These are phyloP conservation scores for Lobosporangium transversale DNA, from an alignment of 192 early-diverging fungal species.

Conservation along the genomic window DNA sequence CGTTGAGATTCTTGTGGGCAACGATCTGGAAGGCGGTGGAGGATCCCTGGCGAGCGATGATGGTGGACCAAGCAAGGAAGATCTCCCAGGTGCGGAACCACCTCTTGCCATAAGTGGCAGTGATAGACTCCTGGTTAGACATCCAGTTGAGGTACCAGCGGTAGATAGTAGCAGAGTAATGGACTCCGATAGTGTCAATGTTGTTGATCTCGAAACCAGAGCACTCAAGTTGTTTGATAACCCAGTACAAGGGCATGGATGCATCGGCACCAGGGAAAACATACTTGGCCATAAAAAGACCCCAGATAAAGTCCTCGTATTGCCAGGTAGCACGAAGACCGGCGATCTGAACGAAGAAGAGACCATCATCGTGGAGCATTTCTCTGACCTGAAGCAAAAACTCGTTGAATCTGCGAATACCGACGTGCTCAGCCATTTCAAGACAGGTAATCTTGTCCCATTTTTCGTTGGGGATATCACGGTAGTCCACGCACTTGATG, in stretches of 20 bases:
- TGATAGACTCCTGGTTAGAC: constrained; percentile 87
- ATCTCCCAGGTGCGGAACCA: constrained; percentile 96
- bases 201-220: constrained; percentile 94
- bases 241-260: constrained; percentile 96
- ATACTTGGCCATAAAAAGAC: constrained; percentile 99
- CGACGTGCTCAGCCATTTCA: constrained; percentile 99
- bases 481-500: constrained; percentile 96
- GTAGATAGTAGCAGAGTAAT: constrained; percentile 96
- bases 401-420: constrained; percentile 88
- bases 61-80: constrained; percentile 97
- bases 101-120: constrained; percentile 86
- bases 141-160: constrained; percentile 99
- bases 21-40: constrained; percentile 97
- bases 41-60: constrained; percentile 95
- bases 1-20: constrained; percentile 97
- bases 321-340: constrained; percentile 83
- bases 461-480: constrained; percentile 93
- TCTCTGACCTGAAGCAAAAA: constrained; percentile 94
- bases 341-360: constrained; percentile 98
- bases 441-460: constrained; percentile 98
- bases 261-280: constrained; percentile 99
- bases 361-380: constrained; percentile 96
- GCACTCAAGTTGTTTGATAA: constrained; percentile 90
- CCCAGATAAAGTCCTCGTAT: constrained; percentile 77
- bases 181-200: constrained; percentile 92